Conservation (phyloP, 2,329 filamentous ascomycete genomes). For the Fusarium pseudocircinatum region DNA sequence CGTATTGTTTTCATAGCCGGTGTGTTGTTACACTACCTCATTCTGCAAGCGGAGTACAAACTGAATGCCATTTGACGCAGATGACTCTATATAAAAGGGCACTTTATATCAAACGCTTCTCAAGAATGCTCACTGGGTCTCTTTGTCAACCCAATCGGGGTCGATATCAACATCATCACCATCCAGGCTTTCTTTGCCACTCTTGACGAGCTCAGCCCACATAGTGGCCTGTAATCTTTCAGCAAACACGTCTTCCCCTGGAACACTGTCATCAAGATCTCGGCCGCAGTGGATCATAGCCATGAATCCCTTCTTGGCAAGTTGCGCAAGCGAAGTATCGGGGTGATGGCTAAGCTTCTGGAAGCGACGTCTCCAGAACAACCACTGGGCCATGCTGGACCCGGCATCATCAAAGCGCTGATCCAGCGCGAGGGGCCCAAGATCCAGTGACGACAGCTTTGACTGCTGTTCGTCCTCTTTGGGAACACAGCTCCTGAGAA, state of each 20-base stretch:
- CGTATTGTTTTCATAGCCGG: background rate
- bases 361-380: background rate
- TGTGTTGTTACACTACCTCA: background rate
- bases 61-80: background rate
- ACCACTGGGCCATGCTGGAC: background rate
- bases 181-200: background rate
- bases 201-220: background rate
- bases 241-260: background rate
- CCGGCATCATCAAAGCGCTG: background rate
- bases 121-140: background rate
- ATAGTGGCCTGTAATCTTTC: background rate
- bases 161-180: background rate
- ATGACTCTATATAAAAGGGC: background rate
- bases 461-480: too few species aligned
- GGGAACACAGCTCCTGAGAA: background rate
- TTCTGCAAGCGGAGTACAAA: background rate
- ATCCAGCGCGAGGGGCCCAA: background rate
- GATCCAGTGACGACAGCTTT: fast-evolving
- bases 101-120: too few species aligned
- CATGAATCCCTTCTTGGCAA: background rate
- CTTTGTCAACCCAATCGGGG: background rate
- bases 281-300: background rate
- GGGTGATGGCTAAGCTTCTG: background rate
- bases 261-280: background rate
- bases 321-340: background rate